A percentile compares a stretch with the other conserved stretches of the same genome.
These are phyloP conservation scores for Solanum aculeatissimum DNA, from an alignment of 305 asterid genomes.

Conservation along the genomic window DNA sequence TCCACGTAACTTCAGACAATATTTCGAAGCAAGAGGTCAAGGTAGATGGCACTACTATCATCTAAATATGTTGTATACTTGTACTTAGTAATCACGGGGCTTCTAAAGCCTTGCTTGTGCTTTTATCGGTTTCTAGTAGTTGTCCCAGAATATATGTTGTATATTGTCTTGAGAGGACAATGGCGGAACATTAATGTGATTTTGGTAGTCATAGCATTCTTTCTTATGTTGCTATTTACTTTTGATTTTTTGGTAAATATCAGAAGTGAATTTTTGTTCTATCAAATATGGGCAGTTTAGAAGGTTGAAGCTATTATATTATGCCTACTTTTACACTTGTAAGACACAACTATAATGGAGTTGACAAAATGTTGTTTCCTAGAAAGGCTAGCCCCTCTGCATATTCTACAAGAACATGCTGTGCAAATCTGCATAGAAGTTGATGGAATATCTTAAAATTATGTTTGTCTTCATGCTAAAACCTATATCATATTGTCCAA, in stretches of 20 bases:
- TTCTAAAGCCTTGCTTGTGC: conserved; percentile 2
- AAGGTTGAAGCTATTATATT: not conserved
- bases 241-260: not conserved
- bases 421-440: not conserved
- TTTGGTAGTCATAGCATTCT: conserved; percentile 44
- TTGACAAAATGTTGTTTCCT: not conserved
- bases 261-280: not conserved
- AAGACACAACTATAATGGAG: not conserved
- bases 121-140: conserved; percentile 14
- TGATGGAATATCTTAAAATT: not conserved
- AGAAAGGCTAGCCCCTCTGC: not conserved
- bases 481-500: not conserved
- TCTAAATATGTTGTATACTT: conserved; percentile 9
- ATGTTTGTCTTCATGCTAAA: not conserved
- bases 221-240: conserved; percentile 2
- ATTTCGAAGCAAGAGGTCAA: conserved; percentile 4
- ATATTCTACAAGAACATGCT: not conserved
- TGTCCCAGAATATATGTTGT: conserved; percentile 21
- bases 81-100: conserved; percentile 21
- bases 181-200: conserved; percentile 45
- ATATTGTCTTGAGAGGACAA: conserved; percentile 34
- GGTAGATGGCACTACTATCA: conserved; percentile 12
- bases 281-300: not conserved
- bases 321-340: not conserved
- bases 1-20: not conserved